Evolutionary conservation across 495 filamentous ascomycete species (phyloP).

Genomic region (Annulohypoxylon maeteangense): DNA sequence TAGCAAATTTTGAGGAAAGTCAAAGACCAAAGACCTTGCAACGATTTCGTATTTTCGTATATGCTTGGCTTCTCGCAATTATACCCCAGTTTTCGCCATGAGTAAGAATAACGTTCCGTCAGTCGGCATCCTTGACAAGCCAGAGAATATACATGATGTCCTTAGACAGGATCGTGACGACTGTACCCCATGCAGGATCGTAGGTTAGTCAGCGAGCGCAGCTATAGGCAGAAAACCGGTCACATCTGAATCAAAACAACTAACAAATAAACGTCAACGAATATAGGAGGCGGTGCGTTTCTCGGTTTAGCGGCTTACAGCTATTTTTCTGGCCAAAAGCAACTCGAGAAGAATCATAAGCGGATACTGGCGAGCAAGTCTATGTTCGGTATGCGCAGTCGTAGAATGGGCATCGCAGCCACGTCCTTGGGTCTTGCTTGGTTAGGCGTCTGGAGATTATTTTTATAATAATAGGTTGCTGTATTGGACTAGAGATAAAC

Average conservation of each 20-base stretch:
- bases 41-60: not conserved
- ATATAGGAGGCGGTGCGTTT: slow-evolving; percentile 81
- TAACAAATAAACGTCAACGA: slow-evolving; percentile 8
- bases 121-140: slow-evolving; percentile 57
- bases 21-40: not conserved
- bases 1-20: slow-evolving; percentile 5
- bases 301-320: slow-evolving; percentile 90
- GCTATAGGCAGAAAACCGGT: not conserved
- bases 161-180: slow-evolving; percentile 74
- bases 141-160: slow-evolving; percentile 62
- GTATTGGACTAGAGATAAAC: not conserved
- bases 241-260: not conserved
- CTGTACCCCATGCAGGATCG: slow-evolving; percentile 73
- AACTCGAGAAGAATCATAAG: slow-evolving; percentile 75
- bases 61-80: not conserved
- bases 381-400: slow-evolving; percentile 79
- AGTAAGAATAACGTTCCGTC: slow-evolving; percentile 53
- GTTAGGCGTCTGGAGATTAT: slow-evolving; percentile 67
- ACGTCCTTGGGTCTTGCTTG: slow-evolving; percentile 76
- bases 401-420: slow-evolving; percentile 74
- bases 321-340: slow-evolving; percentile 80
- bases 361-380: slow-evolving; percentile 75
- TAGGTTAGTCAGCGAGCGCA: slow-evolving; percentile 62
- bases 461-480: slow-evolving; percentile 31
- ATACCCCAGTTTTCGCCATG: slow-evolving; percentile 45